Evolutionary conservation across 2,329 filamentous ascomycete genomes (phyloP), one percentile per base, ranked within the genome.

Genomic region (Monosporascus sp.): DNA sequence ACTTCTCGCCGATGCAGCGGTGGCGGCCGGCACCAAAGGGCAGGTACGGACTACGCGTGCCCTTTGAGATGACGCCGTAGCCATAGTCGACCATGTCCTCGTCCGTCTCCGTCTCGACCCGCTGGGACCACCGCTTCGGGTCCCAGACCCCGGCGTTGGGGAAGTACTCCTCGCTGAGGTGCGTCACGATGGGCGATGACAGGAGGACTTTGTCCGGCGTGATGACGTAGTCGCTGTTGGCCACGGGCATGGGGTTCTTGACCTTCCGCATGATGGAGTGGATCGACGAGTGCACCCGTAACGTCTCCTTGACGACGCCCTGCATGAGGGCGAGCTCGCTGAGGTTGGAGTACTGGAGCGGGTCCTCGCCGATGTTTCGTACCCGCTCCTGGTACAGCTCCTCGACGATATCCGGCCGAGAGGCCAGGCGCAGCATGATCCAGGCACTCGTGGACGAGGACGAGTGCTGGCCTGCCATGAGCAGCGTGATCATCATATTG

Each of bases 1-100:
- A 97, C 67, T 96, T 90, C 78, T 97, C 93, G 60, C 93, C 93
- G 67, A 97, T 97, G 74, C 93, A 97, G 60, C 93, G 81, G 74
- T 97, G 93, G 61, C 93, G 81, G 43, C 93, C 93, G 31, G 92
- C 93, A 54, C 93, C 93, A 67, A 97, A 97, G 2, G 93, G 93
- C 48, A 97, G 82, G 70, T 97, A 97, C 0, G 93, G 92, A 50
- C 89, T 94, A 54, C 83, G 84, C 15, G 90, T 87, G 52, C 93
- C 93, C 78, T 97, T 96, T 78, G 85, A 92, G 61, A 97, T 88
- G 49, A 96, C 77, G 57, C 93, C 93, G 71, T 96, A 97, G 35
- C 93, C 93, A 69, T 97, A 97, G 70, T 97, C 93, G 57, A 93
- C 82, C 74, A 90, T 90, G 74, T 87, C 88, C 66, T 87, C 82